Percentiles rank a stretch among this genome's conserved stretches.
phyloP scores from a whole-genome alignment of 768 basidiomycete genomes.

The Sporobolomyces pararoseus region DNA sequence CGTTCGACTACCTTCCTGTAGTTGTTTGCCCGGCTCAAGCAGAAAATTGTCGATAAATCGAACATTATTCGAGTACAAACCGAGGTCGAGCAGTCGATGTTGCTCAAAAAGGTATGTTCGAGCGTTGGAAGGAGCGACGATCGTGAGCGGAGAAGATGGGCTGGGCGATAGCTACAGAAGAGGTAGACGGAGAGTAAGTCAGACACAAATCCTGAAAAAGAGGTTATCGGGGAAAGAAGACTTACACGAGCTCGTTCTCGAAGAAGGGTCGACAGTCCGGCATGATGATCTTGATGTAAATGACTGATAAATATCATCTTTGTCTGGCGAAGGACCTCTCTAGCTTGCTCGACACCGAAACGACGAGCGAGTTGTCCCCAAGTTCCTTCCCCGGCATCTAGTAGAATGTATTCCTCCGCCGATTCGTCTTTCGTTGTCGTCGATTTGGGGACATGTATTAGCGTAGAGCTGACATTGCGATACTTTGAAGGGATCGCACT shows the following conservation, averaged over 20 bases:
- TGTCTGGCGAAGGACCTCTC: conserved; percentile 60
- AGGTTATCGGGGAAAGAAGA: neutral
- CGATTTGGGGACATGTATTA: conserved; percentile 72
- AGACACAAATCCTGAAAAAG: neutral
- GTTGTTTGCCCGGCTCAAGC: conserved; percentile 29
- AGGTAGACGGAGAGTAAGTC: neutral
- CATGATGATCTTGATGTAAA: conserved; percentile 87
- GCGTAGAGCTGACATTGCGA: conserved; percentile 72
- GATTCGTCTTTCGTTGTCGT: neutral
- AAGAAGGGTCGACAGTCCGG: conserved; percentile 71
- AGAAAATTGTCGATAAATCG: conserved; percentile 30
- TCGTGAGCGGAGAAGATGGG: conserved; percentile 62
- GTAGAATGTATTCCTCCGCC: conserved; percentile 56
- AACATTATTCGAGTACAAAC: conserved; percentile 51
- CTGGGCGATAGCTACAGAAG: conserved; percentile 67
- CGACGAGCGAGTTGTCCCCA: conserved; percentile 79
- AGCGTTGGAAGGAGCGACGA: conserved; percentile 61
- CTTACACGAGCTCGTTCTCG: conserved; percentile 65
- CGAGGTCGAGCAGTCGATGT: conserved; percentile 67
- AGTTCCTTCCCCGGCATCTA: conserved; percentile 89
- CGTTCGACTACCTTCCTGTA: conserved; percentile 24
- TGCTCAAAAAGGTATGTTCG: conserved; percentile 70
- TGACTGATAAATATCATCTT: conserved; percentile 84
- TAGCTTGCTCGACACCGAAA: conserved; percentile 56
- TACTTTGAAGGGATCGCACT: conserved; percentile 80